A percentile compares a stretch with the other conserved stretches of the same genome.
Conservation (phyloP, 2,329 filamentous ascomycete genomes). For the Paracorniculantispora psalliotae region DNA sequence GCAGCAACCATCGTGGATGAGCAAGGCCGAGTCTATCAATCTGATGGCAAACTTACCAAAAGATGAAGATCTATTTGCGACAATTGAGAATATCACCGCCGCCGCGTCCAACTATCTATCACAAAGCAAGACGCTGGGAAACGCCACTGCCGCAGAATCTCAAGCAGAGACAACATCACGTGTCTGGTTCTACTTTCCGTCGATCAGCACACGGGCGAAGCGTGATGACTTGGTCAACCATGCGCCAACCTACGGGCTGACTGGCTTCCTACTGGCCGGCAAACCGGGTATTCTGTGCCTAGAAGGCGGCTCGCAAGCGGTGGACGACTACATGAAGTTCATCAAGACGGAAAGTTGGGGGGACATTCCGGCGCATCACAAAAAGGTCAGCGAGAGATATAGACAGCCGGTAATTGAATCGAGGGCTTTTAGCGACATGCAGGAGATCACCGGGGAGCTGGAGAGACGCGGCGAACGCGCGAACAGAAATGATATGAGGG, state of each 20-base stretch:
- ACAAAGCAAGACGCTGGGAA: background rate
- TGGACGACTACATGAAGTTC: constrained; percentile 58
- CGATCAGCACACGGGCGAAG: constrained; percentile 54
- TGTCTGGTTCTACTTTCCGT: constrained; percentile 61
- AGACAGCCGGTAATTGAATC: constrained; percentile 32
- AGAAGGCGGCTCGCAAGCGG: constrained; percentile 40
- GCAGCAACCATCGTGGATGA: constrained; percentile 49
- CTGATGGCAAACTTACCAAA: constrained; percentile 35
- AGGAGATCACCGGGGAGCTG: constrained; percentile 48
- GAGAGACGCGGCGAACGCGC: constrained; percentile 43
- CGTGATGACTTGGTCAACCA: constrained; percentile 52
- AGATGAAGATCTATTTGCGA: constrained; percentile 38
- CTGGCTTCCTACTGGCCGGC: constrained; percentile 55
- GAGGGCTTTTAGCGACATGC: constrained; percentile 50
- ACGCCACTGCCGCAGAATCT: background rate
- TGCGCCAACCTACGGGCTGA: constrained; percentile 47
- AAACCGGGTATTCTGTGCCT: constrained; percentile 53
- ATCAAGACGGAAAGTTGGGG: constrained; percentile 61
- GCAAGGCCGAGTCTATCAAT: constrained; percentile 38
- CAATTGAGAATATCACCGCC: constrained; percentile 40
- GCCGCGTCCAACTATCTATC: constrained; percentile 28
- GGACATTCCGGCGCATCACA: constrained; percentile 57
- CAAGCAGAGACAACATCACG: constrained; percentile 34
- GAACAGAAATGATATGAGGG: constrained; percentile 50
- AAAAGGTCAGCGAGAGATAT: constrained; percentile 55